Base-by-base conservation (phyloP, 768 basidiomycete genomes). In the Amanita phalloides region DNA sequence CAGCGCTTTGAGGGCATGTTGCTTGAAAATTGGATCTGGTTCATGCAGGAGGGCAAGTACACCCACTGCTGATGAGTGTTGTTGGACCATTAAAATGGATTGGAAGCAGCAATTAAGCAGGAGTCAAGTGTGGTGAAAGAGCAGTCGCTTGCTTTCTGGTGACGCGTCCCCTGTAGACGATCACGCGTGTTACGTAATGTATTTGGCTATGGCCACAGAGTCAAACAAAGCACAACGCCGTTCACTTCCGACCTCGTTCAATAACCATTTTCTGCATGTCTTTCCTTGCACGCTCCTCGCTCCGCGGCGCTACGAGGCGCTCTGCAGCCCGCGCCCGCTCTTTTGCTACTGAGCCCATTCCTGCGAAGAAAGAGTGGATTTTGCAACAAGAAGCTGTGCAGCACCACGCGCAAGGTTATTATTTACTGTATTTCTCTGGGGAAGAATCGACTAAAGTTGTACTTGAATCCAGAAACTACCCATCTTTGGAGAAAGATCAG, bases 21-120 rank as follows among this genome's bases (percentile, higher is more conserved):
- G 82, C 63, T 93, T 90, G 65, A 98, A 85, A 38, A 86, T 71
- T 25, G 82, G 75, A 57, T 94, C 89, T 49, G 86, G 87, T 67
- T 99, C 96, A 37, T 84, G 80, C 13, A 99, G 81, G 32, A 99
- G 76, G 25, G 92, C 90, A 58, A 99, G 83, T 26, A 92, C 86
- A 57, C 94, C 94, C 54, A 86, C 90, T 61, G 86, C 83, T 53
- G 83, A 91, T 33, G 90, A 88, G 61, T 88, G 85, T 45, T 78
- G 72, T 60, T 78, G 83, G 63, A 84, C 83, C 85, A 88, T 85
- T 56, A 60, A 59, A 54, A 48, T 45, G 56, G 60, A 55, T 60
- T 58, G 58, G 58, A 60, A 59, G 60, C 41, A 53, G 57, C 44
- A 56, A 55, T 54, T 45, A 53, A 56, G 51, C 43, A 39, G 53